Evolutionary conservation across 352 stramenopile genomes (phyloP).

Genomic region (Pythium aphanidermatum): DNA sequence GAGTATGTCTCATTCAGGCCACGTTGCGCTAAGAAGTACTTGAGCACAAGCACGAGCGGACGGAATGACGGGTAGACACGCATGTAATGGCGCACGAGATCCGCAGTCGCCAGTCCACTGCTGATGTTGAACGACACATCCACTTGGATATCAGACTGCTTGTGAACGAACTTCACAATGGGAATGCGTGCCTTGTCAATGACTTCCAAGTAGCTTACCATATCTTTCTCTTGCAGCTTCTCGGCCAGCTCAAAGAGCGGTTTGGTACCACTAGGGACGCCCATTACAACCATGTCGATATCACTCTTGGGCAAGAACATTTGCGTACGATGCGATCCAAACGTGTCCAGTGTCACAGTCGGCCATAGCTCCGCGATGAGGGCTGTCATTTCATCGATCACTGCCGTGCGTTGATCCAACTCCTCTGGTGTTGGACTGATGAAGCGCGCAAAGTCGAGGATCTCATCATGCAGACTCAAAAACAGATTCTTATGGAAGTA

Average conservation of each 20-base stretch:
- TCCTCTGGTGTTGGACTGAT: constrained; percentile 86
- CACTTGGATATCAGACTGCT: constrained; percentile 80
- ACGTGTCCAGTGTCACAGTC: constrained; percentile 76
- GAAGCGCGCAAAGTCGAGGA: constrained; percentile 92
- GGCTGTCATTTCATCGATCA: constrained; percentile 72
- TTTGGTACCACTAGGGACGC: constrained; percentile 46
- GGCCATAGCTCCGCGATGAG: constrained; percentile 55
- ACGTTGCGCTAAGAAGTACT: constrained; percentile 94
- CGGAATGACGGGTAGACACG: constrained; percentile 87
- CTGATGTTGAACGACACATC: constrained; percentile 92
- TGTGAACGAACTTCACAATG: constrained; percentile 95
- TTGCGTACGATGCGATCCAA: constrained; percentile 91
- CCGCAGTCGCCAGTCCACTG: constrained; percentile 74
- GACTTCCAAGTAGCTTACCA: constrained; percentile 91
- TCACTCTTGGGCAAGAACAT: constrained; percentile 91
- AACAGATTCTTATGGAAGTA: constrained; percentile 74
- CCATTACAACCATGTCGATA: constrained; percentile 92
- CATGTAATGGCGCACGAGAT: constrained; percentile 90
- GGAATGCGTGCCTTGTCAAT: constrained; percentile 94
- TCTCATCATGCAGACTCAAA: constrained; percentile 92
- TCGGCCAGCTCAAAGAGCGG: constrained; percentile 46
- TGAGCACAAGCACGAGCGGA: constrained; percentile 92
- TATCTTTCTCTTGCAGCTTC: constrained; percentile 49
- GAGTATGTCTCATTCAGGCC: constrained; percentile 94
- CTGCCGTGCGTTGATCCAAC: constrained; percentile 41